Evolutionary conservation across 2,329 filamentous ascomycete species (phyloP), one percentile per base, ranked within the genome.

Genomic region (Geosmithia morbida): DNA sequence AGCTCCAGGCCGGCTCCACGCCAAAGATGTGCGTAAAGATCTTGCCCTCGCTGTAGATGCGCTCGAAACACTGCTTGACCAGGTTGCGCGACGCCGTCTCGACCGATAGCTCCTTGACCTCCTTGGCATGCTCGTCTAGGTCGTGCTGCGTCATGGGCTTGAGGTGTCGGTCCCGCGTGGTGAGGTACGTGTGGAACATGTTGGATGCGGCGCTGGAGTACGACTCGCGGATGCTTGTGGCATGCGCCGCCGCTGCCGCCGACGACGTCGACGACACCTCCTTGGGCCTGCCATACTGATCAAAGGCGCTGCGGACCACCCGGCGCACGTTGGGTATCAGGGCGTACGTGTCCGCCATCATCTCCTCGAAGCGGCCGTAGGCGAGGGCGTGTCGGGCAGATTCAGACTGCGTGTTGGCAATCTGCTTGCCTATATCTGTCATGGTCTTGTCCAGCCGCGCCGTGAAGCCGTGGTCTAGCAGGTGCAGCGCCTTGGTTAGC

Each of bases 401-500:
- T 50, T 78, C 74, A 1, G 76, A 79, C 51, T 77, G 70, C 0
- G 74, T 77, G 3, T 66, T 67, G 0, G 65, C 59, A 22, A 79
- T 70, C 53, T 79, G 75, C 40, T 68, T 66, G 1, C 71, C 66
- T 43, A 79, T 66, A n/a, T 79, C 75, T 2, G 66, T 57, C 0
- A 74, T 75, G 4, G 75, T 66, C 48, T 66, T 72, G 47, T 78
- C 72, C 20, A 77, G 61, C 10, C 69, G 70, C 22, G 61, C 66
- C 8, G 66, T 72, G 57, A 77, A 76, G 22, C 70, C 75, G 22
- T 77, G 71, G 51, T 79, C 77, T 6, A 82, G 66, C 13, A 82
- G 64, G 55, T 81, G 77, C 10, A 83, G 66, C 1, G 78, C 74
- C 54, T 80, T 80, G 26, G 77, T 78, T 14, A 97, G 74, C 13